A percentile compares a stretch with the other conserved stretches of the same genome.
These are phyloP conservation scores for Rubia tinctorum DNA, from an alignment of 305 asterid genomes.

Conservation along the genomic window DNA sequence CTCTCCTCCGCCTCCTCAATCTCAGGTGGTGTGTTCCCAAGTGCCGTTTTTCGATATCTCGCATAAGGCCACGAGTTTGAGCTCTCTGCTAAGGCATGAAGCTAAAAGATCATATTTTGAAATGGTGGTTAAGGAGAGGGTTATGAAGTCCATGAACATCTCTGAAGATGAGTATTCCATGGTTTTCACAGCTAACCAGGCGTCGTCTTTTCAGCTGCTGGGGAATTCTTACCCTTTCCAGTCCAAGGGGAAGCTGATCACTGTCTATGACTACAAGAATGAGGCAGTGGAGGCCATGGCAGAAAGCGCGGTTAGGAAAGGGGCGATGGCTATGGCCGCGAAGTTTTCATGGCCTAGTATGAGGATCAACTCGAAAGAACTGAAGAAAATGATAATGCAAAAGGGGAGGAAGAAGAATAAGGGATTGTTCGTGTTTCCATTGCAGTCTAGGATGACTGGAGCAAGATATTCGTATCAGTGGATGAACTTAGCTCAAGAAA, in stretches of 20 bases:
- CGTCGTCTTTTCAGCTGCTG: slow-evolving; percentile 67
- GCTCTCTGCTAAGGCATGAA: slow-evolving; percentile 39
- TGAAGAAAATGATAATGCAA: slow-evolving; percentile 39
- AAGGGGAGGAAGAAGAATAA: slow-evolving; percentile 31
- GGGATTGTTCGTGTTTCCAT: slow-evolving; percentile 72
- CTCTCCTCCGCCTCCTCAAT: slow-evolving; percentile 17
- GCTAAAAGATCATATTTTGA: slow-evolving; percentile 45
- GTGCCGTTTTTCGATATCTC: slow-evolving; percentile 49
- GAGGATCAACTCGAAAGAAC: slow-evolving; percentile 44
- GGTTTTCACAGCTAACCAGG: slow-evolving; percentile 68
- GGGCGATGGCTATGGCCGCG: slow-evolving; percentile 48
- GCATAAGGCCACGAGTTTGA: slow-evolving; percentile 38
- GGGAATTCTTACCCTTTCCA: slow-evolving; percentile 66
- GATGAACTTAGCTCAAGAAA: slow-evolving; percentile 76
- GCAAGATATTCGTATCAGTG: slow-evolving; percentile 65
- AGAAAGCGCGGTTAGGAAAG: slow-evolving; percentile 36
- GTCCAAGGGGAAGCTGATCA: slow-evolving; percentile 39
- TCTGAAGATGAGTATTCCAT: slow-evolving; percentile 58
- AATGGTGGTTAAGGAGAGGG: slow-evolving; percentile 37
- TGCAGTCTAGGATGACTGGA: slow-evolving; percentile 71
- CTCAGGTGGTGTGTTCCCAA: neutral
- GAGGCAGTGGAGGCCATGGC: slow-evolving; percentile 57
- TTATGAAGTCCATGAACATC: slow-evolving; percentile 60
- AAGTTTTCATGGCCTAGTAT: slow-evolving; percentile 73
- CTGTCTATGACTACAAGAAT: slow-evolving; percentile 59